These are phyloP conservation scores for Brassica juncea DNA, from an alignment of 345 rosid genomes.

Conservation along the genomic window DNA sequence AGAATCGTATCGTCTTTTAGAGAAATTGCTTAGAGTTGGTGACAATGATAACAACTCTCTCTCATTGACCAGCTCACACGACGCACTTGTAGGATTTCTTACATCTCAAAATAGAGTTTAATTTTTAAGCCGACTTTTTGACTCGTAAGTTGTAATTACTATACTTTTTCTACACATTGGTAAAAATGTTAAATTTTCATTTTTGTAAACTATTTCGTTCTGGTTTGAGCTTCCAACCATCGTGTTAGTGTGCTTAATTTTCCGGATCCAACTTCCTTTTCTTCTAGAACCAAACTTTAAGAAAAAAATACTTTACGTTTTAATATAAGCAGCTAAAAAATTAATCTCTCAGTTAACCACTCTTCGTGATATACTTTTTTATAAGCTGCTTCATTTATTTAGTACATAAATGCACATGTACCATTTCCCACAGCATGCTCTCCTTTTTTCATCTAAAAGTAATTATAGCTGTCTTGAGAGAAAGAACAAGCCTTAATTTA, in stretches of 20 bases:
- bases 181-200: neutral
- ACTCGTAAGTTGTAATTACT: neutral
- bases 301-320: neutral
- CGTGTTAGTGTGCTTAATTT: neutral
- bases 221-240: neutral
- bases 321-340: neutral
- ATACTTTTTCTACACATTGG: neutral
- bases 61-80: neutral
- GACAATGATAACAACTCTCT: neutral
- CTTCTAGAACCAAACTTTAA: neutral
- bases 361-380: conserved; percentile 12
- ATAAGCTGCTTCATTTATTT: conserved; percentile 21
- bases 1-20: neutral
- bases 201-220: neutral
- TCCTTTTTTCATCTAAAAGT: neutral
- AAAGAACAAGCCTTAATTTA: neutral
- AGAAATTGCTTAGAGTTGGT: neutral
- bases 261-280: neutral
- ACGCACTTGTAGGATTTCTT: neutral
- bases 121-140: neutral
- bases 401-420: conserved; percentile 38
- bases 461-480: neutral
- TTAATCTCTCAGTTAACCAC: neutral
- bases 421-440: conserved; percentile 24
- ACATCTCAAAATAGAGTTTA: neutral